Base-by-base conservation (phyloP, 371 early-diverging fungal genomes). In the Rhizopus sp. region DNA sequence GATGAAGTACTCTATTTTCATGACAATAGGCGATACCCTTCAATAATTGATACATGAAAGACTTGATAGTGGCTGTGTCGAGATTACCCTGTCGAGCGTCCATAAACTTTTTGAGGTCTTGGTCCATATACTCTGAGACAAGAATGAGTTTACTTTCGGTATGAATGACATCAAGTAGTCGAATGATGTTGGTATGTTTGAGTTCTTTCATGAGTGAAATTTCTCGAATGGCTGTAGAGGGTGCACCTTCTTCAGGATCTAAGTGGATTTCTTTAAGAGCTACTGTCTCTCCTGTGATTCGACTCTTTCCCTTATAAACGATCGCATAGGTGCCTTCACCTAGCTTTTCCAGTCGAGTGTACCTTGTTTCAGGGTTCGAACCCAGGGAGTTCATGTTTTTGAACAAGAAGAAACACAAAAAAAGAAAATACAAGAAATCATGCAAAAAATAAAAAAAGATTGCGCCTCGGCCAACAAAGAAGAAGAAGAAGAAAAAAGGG, bases 261-360 rank as follows among this genome's bases (percentile, higher is more conserved):
- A 94, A 75, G 41, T 89, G 82, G 41, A 99, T 97, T 75, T 99
- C 95, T 77, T 99, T 99, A 37, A 99, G 79, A 2, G 99, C 99
- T 5, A 99, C 98, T 29, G 95, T 86, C 59, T 94, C 95, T 38
- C 91, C 91, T 35, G 92, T 93, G 12, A 85, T 71, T 63, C 88
- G 85, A 65, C 88, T 90, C 77, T 90, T 85, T 62, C 97, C 99
- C 82, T 97, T 99, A 85, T 90, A 99, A n/a, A 99, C 99, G 6
- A 93, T 95, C n/a, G 98, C 99, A 69, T 99, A 99, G 30, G 99
- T 99, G 35, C 99, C 99, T 82, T 98, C 98, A 41, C 98, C 98
- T 53, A 99, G 85, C 77, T 97, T 95, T 69, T 96, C 95, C 42
- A 90, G 75, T 50, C 90, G 88, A 57, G 86, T 73, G 74, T 93